phyloP scores from a whole-genome alignment of 306 rosid species.

The Malus orientalis region DNA sequence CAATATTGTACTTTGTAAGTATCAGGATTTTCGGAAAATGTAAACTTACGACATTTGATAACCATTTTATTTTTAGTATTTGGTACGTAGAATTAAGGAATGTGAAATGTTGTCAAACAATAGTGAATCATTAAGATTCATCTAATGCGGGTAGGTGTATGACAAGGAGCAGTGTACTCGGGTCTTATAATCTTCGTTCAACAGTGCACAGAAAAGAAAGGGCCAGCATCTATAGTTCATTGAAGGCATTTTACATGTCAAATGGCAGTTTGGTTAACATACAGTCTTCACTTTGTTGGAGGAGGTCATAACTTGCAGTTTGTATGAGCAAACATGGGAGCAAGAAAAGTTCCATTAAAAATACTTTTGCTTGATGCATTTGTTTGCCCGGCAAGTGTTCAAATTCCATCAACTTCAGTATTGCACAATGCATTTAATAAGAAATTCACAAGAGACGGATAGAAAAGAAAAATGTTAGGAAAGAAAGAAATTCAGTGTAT shows the following conservation, averaged over 20 bases:
- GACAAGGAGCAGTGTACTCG: conserved; percentile 54
- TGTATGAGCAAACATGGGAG: neutral
- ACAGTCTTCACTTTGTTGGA: neutral
- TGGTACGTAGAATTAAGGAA: neutral
- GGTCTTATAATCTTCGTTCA: conserved; percentile 45
- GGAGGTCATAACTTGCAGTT: neutral
- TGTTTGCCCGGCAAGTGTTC: neutral
- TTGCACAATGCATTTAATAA: neutral
- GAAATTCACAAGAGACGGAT: neutral
- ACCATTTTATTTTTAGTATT: neutral
- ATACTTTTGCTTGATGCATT: neutral
- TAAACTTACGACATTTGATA: no score
- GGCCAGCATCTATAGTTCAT: conserved; percentile 26
- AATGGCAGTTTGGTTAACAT: neutral
- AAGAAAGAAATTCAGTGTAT: neutral
- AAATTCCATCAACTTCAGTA: neutral
- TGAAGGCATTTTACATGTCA: neutral
- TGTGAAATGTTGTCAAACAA: neutral
- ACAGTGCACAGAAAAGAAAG: conserved; percentile 64
- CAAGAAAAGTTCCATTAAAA: neutral
- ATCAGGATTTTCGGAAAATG: neutral
- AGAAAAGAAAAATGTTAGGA: no score
- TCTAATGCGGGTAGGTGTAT: neutral
- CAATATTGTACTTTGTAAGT: conserved; percentile 52
- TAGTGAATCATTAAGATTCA: neutral